Percentiles rank a stretch among this genome's conserved stretches.
phyloP scores from a whole-genome alignment of 2,329 filamentous ascomycete genomes.

The Trichothecium sympodiale region DNA sequence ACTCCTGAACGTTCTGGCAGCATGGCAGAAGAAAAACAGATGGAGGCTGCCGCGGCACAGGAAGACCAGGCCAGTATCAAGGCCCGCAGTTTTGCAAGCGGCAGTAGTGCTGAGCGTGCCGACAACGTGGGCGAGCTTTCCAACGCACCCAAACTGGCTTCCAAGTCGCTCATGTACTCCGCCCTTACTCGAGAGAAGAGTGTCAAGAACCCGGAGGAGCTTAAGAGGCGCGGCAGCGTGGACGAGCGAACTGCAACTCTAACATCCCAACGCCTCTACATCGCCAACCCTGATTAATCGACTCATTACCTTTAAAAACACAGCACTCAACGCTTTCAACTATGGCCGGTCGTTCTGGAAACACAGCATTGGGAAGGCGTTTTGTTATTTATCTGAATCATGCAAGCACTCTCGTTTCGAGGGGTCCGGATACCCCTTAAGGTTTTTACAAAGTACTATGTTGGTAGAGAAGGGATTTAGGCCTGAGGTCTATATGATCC shows the following conservation, averaged over 20 bases:
- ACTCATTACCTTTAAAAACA: background rate
- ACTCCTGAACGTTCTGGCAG: constrained; percentile 46
- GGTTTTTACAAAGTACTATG: constrained; percentile 2
- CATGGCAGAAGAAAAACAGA: constrained; percentile 31
- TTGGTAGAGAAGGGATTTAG: background rate
- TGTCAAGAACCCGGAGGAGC: constrained; percentile 57
- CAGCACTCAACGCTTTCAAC: background rate
- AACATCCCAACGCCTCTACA: constrained; percentile 62
- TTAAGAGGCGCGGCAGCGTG: constrained; percentile 68
- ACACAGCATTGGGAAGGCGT: constrained; percentile 4
- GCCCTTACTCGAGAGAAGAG: constrained; percentile 53
- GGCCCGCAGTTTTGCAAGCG: constrained; percentile 40
- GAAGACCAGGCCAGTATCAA: constrained; percentile 35
- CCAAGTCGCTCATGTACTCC: constrained; percentile 47
- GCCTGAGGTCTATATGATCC: too few relatives aligned
- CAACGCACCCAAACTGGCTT: constrained; percentile 37
- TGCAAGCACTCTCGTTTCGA: constrained; percentile 12
- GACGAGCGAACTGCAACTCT: constrained; percentile 74
- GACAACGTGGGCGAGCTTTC: constrained; percentile 48
- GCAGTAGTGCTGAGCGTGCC: constrained; percentile 48
- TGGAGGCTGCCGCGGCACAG: constrained; percentile 12
- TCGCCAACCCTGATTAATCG: constrained; percentile 68
- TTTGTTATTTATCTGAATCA: constrained; percentile 6
- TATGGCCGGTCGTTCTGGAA: background rate
- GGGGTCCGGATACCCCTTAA: constrained; percentile 14